Percentiles rank a stretch among this genome's conserved stretches.
Conservation (phyloP, 345 rosid species). For the Linum trigynum region DNA sequence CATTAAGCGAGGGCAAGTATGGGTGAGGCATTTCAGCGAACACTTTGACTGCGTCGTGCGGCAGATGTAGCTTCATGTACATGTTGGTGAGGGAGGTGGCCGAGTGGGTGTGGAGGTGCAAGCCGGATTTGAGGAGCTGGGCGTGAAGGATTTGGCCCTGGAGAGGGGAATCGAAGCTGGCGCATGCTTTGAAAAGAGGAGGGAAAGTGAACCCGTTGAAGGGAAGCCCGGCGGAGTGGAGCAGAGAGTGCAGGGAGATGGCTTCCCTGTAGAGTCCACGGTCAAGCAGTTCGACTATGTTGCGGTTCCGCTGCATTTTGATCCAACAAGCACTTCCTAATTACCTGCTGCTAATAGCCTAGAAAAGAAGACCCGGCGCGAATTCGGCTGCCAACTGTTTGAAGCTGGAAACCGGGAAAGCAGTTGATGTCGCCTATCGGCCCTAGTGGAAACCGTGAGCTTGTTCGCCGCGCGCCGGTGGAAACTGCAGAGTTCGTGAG, state of each 20-base stretch:
- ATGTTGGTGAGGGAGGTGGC: slow-evolving; percentile 36
- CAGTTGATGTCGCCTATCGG: too few species aligned
- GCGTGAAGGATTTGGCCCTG: slow-evolving; percentile 45
- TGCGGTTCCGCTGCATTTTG: too few species aligned
- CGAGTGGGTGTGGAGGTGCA: slow-evolving; percentile 26
- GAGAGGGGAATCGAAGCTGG: slow-evolving; percentile 31
- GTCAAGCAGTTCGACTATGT: too few species aligned
- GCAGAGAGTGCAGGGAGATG: slow-evolving; percentile 16
- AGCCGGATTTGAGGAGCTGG: slow-evolving; percentile 42
- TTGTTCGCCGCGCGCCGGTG: too few species aligned
- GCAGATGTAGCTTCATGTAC: slow-evolving; percentile 36
- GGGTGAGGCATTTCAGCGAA: slow-evolving; percentile 36
- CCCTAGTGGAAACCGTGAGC: too few species aligned
- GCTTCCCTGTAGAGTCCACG: slow-evolving; percentile 24
- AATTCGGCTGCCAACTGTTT: too few species aligned
- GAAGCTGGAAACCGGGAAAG: too few species aligned
- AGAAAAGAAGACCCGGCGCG: too few species aligned
- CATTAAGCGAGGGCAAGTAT: slow-evolving; percentile 37
- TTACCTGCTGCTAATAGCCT: too few species aligned
- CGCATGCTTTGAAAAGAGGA: slow-evolving; percentile 60
- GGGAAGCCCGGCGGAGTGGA: slow-evolving; percentile 24
- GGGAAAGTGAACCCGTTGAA: slow-evolving; percentile 50
- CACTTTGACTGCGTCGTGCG: slow-evolving; percentile 28
- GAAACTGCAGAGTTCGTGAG: too few species aligned
- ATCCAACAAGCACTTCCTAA: too few species aligned